Evolutionary conservation across 2,329 filamentous ascomycete genomes (phyloP).

Genomic region (Diaporthe ilicicola): DNA sequence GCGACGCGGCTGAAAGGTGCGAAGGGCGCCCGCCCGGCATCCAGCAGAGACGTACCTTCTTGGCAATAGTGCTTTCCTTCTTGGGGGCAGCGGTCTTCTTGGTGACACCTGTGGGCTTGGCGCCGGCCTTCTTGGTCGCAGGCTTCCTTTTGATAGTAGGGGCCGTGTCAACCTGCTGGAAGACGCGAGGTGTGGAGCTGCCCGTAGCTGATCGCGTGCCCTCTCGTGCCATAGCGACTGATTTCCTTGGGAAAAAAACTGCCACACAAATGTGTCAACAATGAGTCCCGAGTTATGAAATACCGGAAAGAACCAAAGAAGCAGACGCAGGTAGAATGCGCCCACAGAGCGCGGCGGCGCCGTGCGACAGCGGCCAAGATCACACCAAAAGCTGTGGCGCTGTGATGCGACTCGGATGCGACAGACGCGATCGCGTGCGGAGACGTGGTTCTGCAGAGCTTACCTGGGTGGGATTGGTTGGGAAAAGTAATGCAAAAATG

Average conservation of each 20-base stretch:
- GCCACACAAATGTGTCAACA: constrained; percentile 5
- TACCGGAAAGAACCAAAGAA: no score
- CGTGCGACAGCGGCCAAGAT: constrained; percentile 2
- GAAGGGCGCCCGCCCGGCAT: background rate
- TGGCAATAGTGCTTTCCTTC: constrained; percentile 44
- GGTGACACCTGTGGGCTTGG: constrained; percentile 45
- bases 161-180: constrained; percentile 57
- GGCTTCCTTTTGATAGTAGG: constrained; percentile 54
- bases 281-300: background rate
- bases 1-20: background rate
- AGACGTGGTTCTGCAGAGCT: constrained; percentile 25
- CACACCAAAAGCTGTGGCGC: background rate
- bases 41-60: constrained; percentile 40
- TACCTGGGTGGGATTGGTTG: constrained; percentile 18
- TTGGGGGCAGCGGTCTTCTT: constrained; percentile 49
- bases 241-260: background rate
- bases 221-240: constrained; percentile 54
- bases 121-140: constrained; percentile 37
- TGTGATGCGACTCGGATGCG: constrained; percentile 25
- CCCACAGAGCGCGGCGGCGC: background rate
- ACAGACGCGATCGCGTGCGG: constrained; percentile 23
- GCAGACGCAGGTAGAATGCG: background rate
- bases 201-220: constrained; percentile 61
- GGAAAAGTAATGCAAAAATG: background rate
- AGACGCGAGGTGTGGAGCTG: constrained; percentile 62